Conservation (phyloP, 2,329 filamentous ascomycete species). For the Nigrograna mackinnonii region DNA sequence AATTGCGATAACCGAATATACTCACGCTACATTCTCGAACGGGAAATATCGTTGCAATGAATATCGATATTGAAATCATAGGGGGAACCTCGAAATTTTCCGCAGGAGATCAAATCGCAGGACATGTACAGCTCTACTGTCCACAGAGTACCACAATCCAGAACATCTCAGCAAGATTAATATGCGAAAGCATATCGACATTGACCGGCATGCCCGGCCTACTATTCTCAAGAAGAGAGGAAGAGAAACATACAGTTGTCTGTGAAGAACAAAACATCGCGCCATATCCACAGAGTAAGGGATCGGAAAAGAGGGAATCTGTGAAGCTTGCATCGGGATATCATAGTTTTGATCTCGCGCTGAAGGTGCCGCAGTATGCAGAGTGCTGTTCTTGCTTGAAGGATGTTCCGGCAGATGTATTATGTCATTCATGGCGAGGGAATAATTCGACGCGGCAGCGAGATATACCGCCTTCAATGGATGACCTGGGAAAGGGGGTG, state of each 20-base stretch:
- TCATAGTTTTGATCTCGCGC: constrained; percentile 11
- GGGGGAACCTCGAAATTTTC: not conserved
- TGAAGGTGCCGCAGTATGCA: constrained; percentile 12
- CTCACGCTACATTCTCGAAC: too few relatives aligned
- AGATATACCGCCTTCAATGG: constrained; percentile 13
- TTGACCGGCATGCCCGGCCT: not conserved
- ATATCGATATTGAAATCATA: not conserved
- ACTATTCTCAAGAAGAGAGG: not conserved
- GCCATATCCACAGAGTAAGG: too few relatives aligned
- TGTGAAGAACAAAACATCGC: too few relatives aligned
- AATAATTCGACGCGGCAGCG: too few relatives aligned
- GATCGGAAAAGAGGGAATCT: too few relatives aligned
- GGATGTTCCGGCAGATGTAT: too few relatives aligned
- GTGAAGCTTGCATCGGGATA: too few relatives aligned
- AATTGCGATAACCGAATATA: too few relatives aligned
- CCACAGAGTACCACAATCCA: not conserved
- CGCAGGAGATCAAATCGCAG: not conserved
- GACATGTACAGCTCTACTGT: not conserved
- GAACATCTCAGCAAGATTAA: not conserved
- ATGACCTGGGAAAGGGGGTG: constrained; percentile 6
- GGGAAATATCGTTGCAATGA: not conserved
- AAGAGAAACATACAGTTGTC: not conserved
- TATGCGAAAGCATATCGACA: not conserved
- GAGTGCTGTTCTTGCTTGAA: constrained; percentile 12
- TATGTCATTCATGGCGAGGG: too few relatives aligned